A percentile compares a stretch with the other conserved stretches of the same genome.
phyloP scores from a whole-genome alignment of 192 early-diverging fungal species.

The Allomyces macrogynus region DNA sequence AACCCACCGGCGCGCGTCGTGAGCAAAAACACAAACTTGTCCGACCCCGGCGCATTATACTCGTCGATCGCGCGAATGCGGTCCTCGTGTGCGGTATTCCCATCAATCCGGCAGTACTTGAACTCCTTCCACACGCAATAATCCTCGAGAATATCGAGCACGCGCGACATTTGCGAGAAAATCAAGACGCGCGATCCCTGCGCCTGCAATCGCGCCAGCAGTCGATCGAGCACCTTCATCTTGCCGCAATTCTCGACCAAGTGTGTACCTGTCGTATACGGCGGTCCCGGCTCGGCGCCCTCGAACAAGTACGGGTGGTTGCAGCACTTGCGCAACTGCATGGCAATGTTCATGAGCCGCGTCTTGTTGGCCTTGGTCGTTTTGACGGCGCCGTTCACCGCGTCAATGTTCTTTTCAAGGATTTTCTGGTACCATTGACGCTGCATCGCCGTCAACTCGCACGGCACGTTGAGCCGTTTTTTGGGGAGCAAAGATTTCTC shows the following conservation, averaged over 20 bases:
- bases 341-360: slow-evolving; percentile 82
- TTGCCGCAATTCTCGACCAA: slow-evolving; percentile 85
- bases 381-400: slow-evolving; percentile 66
- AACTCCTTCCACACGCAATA: slow-evolving; percentile 80
- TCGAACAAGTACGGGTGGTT: slow-evolving; percentile 73
- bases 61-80: slow-evolving; percentile 83
- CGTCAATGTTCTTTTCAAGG: slow-evolving; percentile 89
- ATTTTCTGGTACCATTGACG: slow-evolving; percentile 87
- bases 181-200: slow-evolving; percentile 86
- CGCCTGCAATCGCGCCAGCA: slow-evolving; percentile 53
- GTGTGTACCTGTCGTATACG: slow-evolving; percentile 91
- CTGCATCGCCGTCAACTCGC: slow-evolving; percentile 86
- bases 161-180: slow-evolving; percentile 96
- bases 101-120: slow-evolving; percentile 91
- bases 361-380: slow-evolving; percentile 69
- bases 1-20: slow-evolving; percentile 94
- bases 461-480: slow-evolving; percentile 79
- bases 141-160: slow-evolving; percentile 95
- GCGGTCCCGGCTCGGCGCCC: slow-evolving; percentile 85
- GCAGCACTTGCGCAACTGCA: slow-evolving; percentile 61
- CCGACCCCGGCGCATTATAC: slow-evolving; percentile 69
- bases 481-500: slow-evolving; percentile 91
- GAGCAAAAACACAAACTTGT: slow-evolving; percentile 87
- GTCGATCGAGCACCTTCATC: slow-evolving; percentile 80
- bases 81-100: slow-evolving; percentile 84